A percentile compares a stretch with the other conserved stretches of the same genome.
Evolutionary conservation across 2,329 filamentous ascomycete genomes (phyloP).

Genomic region (Xylariaceae sp.): DNA sequence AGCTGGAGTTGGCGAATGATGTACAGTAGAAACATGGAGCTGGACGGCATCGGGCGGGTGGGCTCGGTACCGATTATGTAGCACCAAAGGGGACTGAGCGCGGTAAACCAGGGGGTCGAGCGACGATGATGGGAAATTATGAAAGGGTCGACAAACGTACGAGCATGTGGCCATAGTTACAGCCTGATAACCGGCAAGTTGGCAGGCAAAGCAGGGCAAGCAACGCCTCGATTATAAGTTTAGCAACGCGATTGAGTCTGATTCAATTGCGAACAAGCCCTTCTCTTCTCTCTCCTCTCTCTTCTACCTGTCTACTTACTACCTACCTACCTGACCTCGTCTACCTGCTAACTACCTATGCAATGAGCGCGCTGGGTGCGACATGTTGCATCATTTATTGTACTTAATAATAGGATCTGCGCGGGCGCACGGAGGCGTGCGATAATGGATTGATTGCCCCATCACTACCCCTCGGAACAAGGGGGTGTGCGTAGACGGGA

Average conservation of each 20-base stretch:
- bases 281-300: conserved; percentile 12
- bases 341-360: too few relatives aligned
- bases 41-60: conserved; percentile 8
- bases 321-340: too few relatives aligned
- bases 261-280: too few relatives aligned
- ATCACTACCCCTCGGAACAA: not conserved
- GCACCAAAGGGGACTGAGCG: conserved; percentile 13
- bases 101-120: conserved; percentile 15
- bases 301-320: conserved; percentile 17
- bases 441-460: not conserved
- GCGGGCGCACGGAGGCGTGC: conserved; percentile 20
- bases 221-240: conserved; percentile 6
- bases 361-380: conserved; percentile 9
- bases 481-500: not conserved
- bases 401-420: conserved; percentile 25
- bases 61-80: conserved; percentile 19
- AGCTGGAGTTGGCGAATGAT: conserved; percentile 8
- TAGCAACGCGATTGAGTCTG: conserved; percentile 14
- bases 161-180: conserved; percentile 4
- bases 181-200: not conserved
- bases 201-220: too few relatives aligned
- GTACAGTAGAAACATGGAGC: not conserved
- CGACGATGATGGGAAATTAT: conserved; percentile 23
- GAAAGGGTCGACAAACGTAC: conserved; percentile 17
- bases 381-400: conserved; percentile 24